Evolutionary conservation across 2,329 filamentous ascomycete genomes (phyloP).

Genomic region (Colletotrichum acutatum): DNA sequence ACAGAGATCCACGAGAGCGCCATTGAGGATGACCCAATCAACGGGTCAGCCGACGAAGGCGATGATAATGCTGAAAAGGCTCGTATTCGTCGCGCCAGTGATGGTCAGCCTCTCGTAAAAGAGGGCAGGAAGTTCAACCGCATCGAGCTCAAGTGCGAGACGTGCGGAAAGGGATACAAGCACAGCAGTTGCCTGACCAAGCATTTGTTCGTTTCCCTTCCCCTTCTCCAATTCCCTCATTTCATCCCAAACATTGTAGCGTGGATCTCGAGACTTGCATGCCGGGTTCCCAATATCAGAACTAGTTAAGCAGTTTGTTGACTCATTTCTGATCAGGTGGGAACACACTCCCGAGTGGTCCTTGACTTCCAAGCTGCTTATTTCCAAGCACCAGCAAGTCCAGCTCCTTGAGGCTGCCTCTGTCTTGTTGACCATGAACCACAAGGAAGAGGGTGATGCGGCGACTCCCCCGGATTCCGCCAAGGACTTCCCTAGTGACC

Average conservation of each 20-base stretch:
- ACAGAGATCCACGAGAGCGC: conserved; percentile 68
- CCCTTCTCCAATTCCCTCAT: conserved; percentile 54
- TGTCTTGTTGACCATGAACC: conserved; percentile 93
- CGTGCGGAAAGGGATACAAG: conserved; percentile 99
- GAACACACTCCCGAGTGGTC: conserved; percentile 99
- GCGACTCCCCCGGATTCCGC: conserved; percentile 73
- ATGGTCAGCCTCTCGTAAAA: conserved; percentile 85
- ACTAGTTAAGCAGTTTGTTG: conserved; percentile 37
- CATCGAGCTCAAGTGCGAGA: conserved; percentile 93
- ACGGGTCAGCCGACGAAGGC: conserved; percentile 67
- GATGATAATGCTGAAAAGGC: conserved; percentile 58
- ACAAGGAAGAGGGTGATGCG: conserved; percentile 56
- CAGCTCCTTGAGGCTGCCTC: conserved; percentile 96
- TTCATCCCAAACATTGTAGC: conserved; percentile 37
- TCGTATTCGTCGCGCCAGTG: conserved; percentile 76
- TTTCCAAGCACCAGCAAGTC: conserved; percentile 99
- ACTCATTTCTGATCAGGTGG: conserved; percentile 75
- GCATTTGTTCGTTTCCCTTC: conserved; percentile 94
- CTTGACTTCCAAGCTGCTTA: conserved; percentile 94
- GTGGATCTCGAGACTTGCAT: conserved; percentile 43
- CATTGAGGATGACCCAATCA: conserved; percentile 75
- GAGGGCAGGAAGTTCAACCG: conserved; percentile 84
- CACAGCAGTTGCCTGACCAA: conserved; percentile 99
- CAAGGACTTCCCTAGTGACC: conserved; percentile 79
- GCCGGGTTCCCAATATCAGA: background rate